Evolutionary conservation across 2,329 filamentous ascomycete genomes (phyloP), one percentile per base, ranked within the genome.

Genomic region (Geoglossum cookeanum): DNA sequence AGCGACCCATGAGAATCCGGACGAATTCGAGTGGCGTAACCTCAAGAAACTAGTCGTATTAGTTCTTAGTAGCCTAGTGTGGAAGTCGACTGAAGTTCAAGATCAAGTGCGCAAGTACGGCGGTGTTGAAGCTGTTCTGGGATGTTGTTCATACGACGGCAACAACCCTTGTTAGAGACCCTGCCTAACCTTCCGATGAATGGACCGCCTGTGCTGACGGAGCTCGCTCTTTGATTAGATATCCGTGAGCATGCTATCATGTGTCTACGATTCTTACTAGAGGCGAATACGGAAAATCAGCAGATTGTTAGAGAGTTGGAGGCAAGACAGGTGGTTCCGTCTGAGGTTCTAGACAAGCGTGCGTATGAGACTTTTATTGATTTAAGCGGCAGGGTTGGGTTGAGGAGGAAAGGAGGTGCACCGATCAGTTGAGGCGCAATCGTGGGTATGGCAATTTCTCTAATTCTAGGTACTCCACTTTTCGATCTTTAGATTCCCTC

Each of bases 31-130:
- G 67, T 84, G 80, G 80, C 85, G 71, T 70, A 94, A 92, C 57
- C 83, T 96, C 64, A 97, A 97, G 72, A 92, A 89, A 54, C 82
- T 95, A 59, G 89, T 94, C 47, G 85, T 97, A 11, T 83, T 92
- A 55, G 92, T 96, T 39, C 79, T 97, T 9, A 90, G 87, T 0
- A 88, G 85, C 0, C 78, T 97, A 0, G 82, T 96, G 3, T 94
- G 92, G 75, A 92, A 92, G 54, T 87, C 85, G 63, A 78, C 84
- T 0, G 78, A 81, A 7, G 90, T 96, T 0, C 91, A 97, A 69
- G 81, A 85, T 63, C 91, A 96, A 67, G 87, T 97, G 60, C 80
- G 94, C 49, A 78, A 82, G 54, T 80, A 91, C 64, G 86, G 88
- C 61, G 91, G 91, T 47, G 85, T 97, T 48, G 86, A 94, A 62